Evolutionary conservation across 1,284 basidiomycete species (phyloP), one percentile per base, ranked within the genome.

Genomic region (Mycosarcoma maydis): DNA sequence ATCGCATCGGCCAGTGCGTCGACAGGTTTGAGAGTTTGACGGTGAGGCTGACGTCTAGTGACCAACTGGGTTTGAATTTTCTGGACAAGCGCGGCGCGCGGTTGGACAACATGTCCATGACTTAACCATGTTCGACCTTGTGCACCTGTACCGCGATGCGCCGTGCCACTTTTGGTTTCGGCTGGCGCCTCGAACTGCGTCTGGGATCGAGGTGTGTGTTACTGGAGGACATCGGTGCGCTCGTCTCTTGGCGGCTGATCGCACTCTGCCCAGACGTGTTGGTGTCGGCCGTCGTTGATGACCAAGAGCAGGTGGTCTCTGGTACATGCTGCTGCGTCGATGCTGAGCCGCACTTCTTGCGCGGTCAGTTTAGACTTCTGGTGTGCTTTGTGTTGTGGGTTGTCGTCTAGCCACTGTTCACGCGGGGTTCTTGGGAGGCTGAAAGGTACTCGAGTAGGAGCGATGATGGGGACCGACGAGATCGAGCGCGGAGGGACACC

Each of bases 261-360:
- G 36, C 58, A 57, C 30, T 68, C 65, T 6, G 50, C 65, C 65
- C 65, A 68, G 0, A 57, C 49, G 2, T 54, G 7, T 3, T 23
- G 11, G 4, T 45, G 49, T 6, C 2, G 8, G 4, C 58, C 58
- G 32, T 68, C 65, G 16, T 61, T 27, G 40, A 69, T 10, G 0
- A 69, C 17, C 3, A 62, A 10, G 9, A 69, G 13, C 17, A 69
- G 7, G 19, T 58, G 43, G 7, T 69, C 66, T 8, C 53, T 27
- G 2, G 53, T 69, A 33, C 66, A 69, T 1, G 55, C 50, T 7
- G 52, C 61, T 1, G 38, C 24, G n/a, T 41, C 30, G 1, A 9
- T 4, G 6, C 26, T 30, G 33, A 34, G 13, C 8, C 26, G 23
- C 24, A 10, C 19, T 14, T 38, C n/a, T 7, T 19, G 19, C 27